Evolutionary conservation across 345 rosid genomes (phyloP), one percentile per base, ranked within the genome.

Genomic region (Aethionema arabicum): DNA sequence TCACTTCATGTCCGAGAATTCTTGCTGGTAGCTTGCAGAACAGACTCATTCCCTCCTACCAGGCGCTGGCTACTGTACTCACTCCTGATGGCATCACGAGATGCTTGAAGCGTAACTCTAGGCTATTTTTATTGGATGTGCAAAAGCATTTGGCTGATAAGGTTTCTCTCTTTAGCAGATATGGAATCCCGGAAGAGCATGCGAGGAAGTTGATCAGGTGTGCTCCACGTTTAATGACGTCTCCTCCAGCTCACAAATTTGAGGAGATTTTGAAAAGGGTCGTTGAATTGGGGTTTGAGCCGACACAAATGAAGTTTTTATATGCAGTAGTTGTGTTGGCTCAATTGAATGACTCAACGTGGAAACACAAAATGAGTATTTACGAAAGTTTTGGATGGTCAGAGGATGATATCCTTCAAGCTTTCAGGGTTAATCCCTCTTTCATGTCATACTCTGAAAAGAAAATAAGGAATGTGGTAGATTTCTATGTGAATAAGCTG

Each of bases 141-240:
- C 2, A 38, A 27, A 41, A 54, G 63, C 11, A 27, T 56, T 10
- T 64, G 1, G 6, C 50, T 40, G 15, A 48, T 0, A 72, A 60
- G 13, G 2, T 41, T 3, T 36, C 15, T 0, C 6, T 38, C 44
- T 60, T 65, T 37, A 47, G 56, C 12, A 56, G 11, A 8, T 35
- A 52, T 9, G 59, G 72, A 32, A 4, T 65, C 30, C 63, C 63
- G 2, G 36, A 59, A 52, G 13, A 48, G 3, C 9, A 27, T 16
- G 36, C 58, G n/a, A 16, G 37, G 4, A 5, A 21, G 27, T 8
- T 47, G 58, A 1, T 66, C 3, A 32, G 10, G 8, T 5, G 5
- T 16, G 58, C 12, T 14, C 33, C 59, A 2, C 0, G 40, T 10
- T 6, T 37, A 38, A 1, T 21, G 27, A 21, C 27, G 27, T 21